Evolutionary conservation across 23 red algal genomes (phyloP).

Genomic region (Agarophyton chilense): DNA sequence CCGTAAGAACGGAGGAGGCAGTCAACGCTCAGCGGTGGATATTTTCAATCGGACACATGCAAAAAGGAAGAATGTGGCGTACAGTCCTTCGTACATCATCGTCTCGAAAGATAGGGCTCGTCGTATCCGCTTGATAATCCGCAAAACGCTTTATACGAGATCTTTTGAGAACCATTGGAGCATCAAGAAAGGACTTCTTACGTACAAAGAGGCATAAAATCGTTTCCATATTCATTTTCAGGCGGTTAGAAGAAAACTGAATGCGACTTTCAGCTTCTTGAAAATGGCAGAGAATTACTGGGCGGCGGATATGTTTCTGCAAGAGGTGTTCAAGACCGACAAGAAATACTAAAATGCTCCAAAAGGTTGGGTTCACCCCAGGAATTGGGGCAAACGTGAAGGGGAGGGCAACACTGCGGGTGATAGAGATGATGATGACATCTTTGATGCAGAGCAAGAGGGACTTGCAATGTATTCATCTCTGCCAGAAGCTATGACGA

Average conservation of each 20-base stretch:
- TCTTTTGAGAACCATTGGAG: not conserved
- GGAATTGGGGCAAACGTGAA: no score
- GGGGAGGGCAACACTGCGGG: no score
- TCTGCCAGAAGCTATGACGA: no score
- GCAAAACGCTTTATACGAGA: not conserved
- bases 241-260: not conserved
- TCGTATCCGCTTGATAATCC: not conserved
- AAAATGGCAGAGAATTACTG: not conserved
- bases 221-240: not conserved
- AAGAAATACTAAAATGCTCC: not conserved
- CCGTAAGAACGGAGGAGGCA: not conserved
- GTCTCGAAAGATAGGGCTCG: not conserved
- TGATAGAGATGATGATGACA: no score
- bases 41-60: not conserved
- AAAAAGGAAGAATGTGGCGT: not conserved
- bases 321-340: no score
- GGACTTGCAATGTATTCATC: no score
- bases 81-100: not conserved
- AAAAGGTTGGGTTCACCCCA: constrained; percentile 1
- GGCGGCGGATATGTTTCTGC: no score
- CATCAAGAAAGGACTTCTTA: not conserved
- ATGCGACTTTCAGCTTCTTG: not conserved
- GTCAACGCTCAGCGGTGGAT: not conserved
- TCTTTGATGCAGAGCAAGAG: no score
- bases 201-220: not conserved